These are phyloP conservation scores for Vigna hirtella DNA, from an alignment of 306 rosid species.

Conservation along the genomic window DNA sequence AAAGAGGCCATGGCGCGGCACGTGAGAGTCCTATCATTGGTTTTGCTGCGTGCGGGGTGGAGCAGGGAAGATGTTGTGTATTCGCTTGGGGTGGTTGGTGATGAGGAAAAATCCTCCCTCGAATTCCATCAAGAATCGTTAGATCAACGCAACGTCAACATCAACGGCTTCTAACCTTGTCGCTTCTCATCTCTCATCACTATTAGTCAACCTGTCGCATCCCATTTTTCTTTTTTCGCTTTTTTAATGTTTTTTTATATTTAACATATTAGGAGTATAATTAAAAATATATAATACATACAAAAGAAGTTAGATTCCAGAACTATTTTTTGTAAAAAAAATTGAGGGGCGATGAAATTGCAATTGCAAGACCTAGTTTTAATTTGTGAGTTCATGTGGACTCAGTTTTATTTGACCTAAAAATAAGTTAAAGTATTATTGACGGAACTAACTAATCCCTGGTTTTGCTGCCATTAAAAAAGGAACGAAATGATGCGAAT, in stretches of 20 bases:
- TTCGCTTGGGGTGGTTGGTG: slow-evolving; percentile 60
- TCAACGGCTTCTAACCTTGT: neutral
- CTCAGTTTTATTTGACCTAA: neutral
- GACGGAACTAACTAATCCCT: neutral
- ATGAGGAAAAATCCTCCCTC: slow-evolving; percentile 37
- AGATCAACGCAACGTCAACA: neutral
- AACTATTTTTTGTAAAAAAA: neutral
- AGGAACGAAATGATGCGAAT: neutral
- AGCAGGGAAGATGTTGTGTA: slow-evolving; percentile 73
- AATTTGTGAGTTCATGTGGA: neutral
- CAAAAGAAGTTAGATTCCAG: neutral
- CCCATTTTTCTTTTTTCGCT: neutral
- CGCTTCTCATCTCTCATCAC: neutral
- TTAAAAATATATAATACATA: neutral
- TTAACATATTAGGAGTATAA: neutral
- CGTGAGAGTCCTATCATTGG: slow-evolving; percentile 50
- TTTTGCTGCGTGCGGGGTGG: slow-evolving; percentile 90
- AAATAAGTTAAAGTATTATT: slow-evolving; percentile 9
- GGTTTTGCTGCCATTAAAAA: slow-evolving; percentile 19
- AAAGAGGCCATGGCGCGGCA: slow-evolving; percentile 50
- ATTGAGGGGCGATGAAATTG: neutral
- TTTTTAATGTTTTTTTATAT: neutral
- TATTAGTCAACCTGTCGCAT: neutral
- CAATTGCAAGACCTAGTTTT: neutral
- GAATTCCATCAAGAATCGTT: slow-evolving; percentile 7